Base-by-base conservation (phyloP, 2,329 filamentous ascomycete species). In the Aspergillus jensenii region DNA sequence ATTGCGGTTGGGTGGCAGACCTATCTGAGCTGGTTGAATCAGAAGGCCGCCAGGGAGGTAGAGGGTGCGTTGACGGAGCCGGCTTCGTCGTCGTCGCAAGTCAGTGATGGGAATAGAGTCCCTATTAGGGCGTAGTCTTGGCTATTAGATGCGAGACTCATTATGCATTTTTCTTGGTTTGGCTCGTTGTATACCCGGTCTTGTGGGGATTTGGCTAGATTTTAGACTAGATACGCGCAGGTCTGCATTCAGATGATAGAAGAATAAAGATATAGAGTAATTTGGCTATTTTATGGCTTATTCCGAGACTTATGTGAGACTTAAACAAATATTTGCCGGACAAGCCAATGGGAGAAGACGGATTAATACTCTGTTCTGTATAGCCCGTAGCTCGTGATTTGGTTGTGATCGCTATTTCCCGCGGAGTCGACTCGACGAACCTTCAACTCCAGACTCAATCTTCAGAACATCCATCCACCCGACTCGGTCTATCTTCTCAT, bases 1-100 rank as follows among this genome's bases (percentile, higher is more conserved):
- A 83, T 96, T 63, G 90, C 91, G 1, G 88, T 96, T 52, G 90
- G 90, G 0, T 97, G 93, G 93, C 93, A 96, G 82, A 92, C 91
- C 1, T 97, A 96, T 79, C 70, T 97, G 66, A 90, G 87, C 65
- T 90, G 87, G 74, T 74, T 96, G 68, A 96, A 96, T 68, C 83
- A 88, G 67, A 79, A 80, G 61, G 90, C 90, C 2, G 90, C 91
- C 72, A 78, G 79, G 49, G 78, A 81, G 65, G 82, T 85, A 62
- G 77, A 69, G 60, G 70, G 67, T 9, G 72, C 74, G 57, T 56
- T 66, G 44, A 64, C 60, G 14, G 64, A 65, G 37, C 39, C 47
- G 25, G 55, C 44, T 49, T 46, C 53, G 12, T 62, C 63, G 43
- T 51, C 59, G 33, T 49, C 62, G 43, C 53, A 60, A 35, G 49